Evolutionary conservation across 1,284 basidiomycete genomes (phyloP).

Genomic region (Phenoliferia sp.): DNA sequence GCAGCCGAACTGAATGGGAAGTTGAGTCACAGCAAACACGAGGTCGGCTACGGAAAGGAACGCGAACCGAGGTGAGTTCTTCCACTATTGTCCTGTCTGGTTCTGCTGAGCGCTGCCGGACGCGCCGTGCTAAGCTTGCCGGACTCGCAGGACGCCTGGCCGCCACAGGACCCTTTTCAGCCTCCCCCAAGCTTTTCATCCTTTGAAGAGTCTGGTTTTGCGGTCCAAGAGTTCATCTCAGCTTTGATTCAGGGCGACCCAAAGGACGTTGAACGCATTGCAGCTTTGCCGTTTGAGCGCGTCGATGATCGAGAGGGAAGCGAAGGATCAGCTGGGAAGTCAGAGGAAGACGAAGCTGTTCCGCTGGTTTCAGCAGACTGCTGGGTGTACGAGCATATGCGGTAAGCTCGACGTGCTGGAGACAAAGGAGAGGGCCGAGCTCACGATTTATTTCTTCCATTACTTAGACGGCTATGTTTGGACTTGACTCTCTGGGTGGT

Average conservation of each 20-base stretch:
- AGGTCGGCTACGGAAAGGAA: background rate
- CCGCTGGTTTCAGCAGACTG: slow-evolving; percentile 64
- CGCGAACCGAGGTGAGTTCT: background rate
- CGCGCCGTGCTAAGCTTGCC: no score
- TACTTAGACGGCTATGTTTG: slow-evolving; percentile 78
- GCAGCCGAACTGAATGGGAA: background rate
- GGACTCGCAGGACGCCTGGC: background rate
- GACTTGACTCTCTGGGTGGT: slow-evolving; percentile 87
- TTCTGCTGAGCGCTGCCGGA: background rate
- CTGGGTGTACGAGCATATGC: slow-evolving; percentile 92
- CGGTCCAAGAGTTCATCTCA: slow-evolving; percentile 90
- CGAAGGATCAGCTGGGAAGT: slow-evolving; percentile 39
- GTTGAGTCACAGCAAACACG: background rate
- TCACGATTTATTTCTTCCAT: background rate
- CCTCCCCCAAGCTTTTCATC: slow-evolving; percentile 36
- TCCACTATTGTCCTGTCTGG: background rate
- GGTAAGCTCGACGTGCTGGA: slow-evolving; percentile 51
- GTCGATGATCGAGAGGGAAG: background rate
- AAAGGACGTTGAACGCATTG: slow-evolving; percentile 78
- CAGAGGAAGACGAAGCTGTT: slow-evolving; percentile 52
- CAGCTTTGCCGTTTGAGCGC: slow-evolving; percentile 57
- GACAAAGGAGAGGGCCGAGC: background rate
- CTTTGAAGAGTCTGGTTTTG: slow-evolving; percentile 78
- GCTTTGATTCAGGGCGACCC: slow-evolving; percentile 77
- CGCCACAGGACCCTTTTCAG: slow-evolving; percentile 23